Percentiles rank a stretch among this genome's conserved stretches.
These are phyloP conservation scores for Pleurostoma richardsiae DNA, from an alignment of 2,329 filamentous ascomycete species.

Conservation along the genomic window DNA sequence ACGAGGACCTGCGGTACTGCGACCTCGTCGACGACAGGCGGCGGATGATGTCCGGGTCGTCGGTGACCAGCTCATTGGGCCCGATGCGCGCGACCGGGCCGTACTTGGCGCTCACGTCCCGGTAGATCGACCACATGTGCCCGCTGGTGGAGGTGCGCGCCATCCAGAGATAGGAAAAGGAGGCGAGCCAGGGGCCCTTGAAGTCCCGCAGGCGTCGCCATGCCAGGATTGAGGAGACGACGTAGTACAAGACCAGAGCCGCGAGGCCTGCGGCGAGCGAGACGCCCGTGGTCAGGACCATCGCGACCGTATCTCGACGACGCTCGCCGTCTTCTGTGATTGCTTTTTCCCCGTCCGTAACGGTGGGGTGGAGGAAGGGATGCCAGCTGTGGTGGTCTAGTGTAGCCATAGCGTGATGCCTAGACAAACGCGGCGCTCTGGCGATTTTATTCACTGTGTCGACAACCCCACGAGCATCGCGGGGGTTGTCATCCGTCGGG, in stretches of 20 bases:
- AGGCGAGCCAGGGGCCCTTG: conserved; percentile 18
- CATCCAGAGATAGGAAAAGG: conserved; percentile 27
- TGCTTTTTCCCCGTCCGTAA: too few relatives aligned
- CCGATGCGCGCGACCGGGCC: conserved; percentile 26
- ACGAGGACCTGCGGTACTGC: conserved; percentile 15
- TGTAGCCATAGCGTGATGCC: too few relatives aligned
- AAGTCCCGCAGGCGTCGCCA: conserved; percentile 16
- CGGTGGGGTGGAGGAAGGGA: too few relatives aligned
- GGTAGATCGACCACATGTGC: conserved; percentile 14
- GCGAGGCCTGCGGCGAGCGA: background rate
- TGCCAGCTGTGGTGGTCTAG: conserved; percentile 4
- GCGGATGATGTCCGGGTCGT: conserved; percentile 22
- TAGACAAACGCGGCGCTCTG: too few relatives aligned
- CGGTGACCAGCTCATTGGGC: conserved; percentile 27
- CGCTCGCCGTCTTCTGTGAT: too few relatives aligned
- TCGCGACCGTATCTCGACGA: too few relatives aligned
- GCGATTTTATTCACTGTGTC: too few relatives aligned
- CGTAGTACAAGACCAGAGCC: conserved; percentile 7
- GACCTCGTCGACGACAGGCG: conserved; percentile 20
- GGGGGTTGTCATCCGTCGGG: too few relatives aligned
- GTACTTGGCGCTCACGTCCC: conserved; percentile 13
- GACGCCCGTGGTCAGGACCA: too few relatives aligned
- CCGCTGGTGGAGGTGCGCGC: conserved; percentile 12
- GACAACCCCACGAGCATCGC: too few relatives aligned
- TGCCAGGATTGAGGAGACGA: conserved; percentile 4